Conservation (phyloP, 208 protist genomes). For the Leptomonas pyrrhocoris region DNA sequence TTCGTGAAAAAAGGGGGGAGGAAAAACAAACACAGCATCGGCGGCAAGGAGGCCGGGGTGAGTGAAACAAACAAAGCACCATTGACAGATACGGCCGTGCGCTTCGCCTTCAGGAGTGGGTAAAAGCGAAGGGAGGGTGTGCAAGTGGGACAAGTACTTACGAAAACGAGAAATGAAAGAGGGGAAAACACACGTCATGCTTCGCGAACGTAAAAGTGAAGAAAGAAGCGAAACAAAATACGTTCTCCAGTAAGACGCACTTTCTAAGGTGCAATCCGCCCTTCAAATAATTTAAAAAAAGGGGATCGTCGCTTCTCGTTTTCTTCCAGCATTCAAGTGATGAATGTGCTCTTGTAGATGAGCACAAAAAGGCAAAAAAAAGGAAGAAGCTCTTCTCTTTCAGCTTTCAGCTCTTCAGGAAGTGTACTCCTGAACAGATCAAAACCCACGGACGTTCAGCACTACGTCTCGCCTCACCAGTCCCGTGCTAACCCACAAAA, state of each 20-base stretch:
- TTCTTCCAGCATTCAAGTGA: too few species aligned
- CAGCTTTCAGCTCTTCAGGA: too few species aligned
- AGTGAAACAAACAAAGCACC: conserved; percentile 11
- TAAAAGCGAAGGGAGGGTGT: conserved; percentile 8
- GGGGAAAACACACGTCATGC: not conserved
- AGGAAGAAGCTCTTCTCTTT: too few species aligned
- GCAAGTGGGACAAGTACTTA: not conserved
- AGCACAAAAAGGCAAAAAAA: not conserved
- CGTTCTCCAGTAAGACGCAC: not conserved
- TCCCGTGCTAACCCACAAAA: too few species aligned
- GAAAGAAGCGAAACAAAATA: not conserved
- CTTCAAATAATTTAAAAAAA: too few species aligned
- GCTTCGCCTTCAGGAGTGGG: too few species aligned
- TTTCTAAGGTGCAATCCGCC: not conserved
- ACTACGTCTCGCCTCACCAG: too few species aligned
- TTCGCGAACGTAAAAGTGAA: not conserved
- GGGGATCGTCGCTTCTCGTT: too few species aligned
- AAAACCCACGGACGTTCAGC: too few species aligned
- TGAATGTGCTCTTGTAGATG: too few species aligned
- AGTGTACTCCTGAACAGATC: too few species aligned
- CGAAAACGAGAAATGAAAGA: conserved; percentile 1
- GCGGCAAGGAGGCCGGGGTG: too few species aligned
- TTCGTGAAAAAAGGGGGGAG: conserved; percentile 1
- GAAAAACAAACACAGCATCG: conserved; percentile 12
- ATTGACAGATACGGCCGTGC: not conserved